phyloP scores from a whole-genome alignment of 495 filamentous ascomycete genomes.

The Chlorociboria aeruginascens region DNA sequence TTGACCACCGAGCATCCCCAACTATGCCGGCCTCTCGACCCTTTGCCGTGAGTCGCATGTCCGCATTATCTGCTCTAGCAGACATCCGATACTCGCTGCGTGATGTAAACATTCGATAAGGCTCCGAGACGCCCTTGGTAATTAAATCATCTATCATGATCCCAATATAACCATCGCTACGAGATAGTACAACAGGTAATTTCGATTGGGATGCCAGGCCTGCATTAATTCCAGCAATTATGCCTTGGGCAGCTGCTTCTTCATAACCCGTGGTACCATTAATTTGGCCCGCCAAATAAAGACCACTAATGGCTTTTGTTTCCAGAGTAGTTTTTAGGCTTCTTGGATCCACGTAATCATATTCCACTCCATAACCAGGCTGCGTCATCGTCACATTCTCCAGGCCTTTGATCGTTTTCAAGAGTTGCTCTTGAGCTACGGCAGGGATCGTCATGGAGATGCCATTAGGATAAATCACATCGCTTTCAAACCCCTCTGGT shows the following conservation, averaged over 20 bases:
- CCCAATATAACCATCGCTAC: constrained; percentile 90
- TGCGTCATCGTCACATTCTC: constrained; percentile 91
- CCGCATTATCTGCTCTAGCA: constrained; percentile 85
- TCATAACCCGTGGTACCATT: constrained; percentile 98
- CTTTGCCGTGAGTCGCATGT: constrained; percentile 69
- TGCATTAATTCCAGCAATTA: constrained; percentile 88
- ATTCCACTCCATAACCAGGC: constrained; percentile 94
- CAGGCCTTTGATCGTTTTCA: constrained; percentile 74
- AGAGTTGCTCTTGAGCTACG: constrained; percentile 69
- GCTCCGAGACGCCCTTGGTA: constrained; percentile 93
- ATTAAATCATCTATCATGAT: constrained; percentile 98
- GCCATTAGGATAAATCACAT: constrained; percentile 92
- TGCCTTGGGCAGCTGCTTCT: constrained; percentile 87
- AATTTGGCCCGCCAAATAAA: constrained; percentile 93
- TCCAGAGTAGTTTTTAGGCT: constrained; percentile 77
- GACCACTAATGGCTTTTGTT: constrained; percentile 79
- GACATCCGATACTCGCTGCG: constrained; percentile 92
- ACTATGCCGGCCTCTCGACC: constrained; percentile 72
- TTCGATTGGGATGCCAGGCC: constrained; percentile 63
- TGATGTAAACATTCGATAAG: constrained; percentile 97
- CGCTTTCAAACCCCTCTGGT: constrained; percentile 85
- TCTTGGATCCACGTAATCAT: constrained; percentile 95
- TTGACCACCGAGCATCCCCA: constrained; percentile 61
- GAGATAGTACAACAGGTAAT: constrained; percentile 50
- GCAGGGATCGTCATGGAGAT: constrained; percentile 93